phyloP scores from a whole-genome alignment of 2,329 filamentous ascomycete genomes.

The Hymenoscyphus scutula region DNA sequence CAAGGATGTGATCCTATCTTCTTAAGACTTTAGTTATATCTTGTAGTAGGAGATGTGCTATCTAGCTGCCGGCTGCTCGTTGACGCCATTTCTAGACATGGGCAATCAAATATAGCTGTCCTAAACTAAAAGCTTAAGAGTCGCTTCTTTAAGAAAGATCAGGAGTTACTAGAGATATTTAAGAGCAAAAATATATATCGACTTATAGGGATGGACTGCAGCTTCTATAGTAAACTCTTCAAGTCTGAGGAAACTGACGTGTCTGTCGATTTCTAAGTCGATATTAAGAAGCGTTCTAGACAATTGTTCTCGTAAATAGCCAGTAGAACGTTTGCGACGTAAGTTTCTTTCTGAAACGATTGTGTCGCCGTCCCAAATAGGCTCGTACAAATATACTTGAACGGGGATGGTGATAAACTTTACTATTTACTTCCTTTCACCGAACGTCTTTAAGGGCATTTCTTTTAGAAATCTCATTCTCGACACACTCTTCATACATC shows the following conservation, averaged over 20 bases:
- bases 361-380: not conserved
- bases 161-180: no score
- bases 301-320: not conserved
- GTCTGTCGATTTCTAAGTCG: not conserved
- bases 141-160: no score
- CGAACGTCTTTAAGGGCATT: not conserved
- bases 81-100: not conserved
- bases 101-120: not conserved
- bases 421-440: no score
- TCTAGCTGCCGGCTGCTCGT: not conserved
- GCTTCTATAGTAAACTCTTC: not conserved
- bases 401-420: not conserved
- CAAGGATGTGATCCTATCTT: not conserved
- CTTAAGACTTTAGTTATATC: not conserved
- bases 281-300: not conserved
- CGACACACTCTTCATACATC: not conserved
- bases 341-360: not conserved
- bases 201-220: not conserved
- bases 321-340: not conserved
- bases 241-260: not conserved
- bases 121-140: no score
- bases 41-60: not conserved
- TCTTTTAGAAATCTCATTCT: not conserved
- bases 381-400: not conserved
- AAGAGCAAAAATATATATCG: no score